These are phyloP conservation scores for Coemansia sp. DNA, from an alignment of 192 early-diverging fungal species.

Conservation along the genomic window DNA sequence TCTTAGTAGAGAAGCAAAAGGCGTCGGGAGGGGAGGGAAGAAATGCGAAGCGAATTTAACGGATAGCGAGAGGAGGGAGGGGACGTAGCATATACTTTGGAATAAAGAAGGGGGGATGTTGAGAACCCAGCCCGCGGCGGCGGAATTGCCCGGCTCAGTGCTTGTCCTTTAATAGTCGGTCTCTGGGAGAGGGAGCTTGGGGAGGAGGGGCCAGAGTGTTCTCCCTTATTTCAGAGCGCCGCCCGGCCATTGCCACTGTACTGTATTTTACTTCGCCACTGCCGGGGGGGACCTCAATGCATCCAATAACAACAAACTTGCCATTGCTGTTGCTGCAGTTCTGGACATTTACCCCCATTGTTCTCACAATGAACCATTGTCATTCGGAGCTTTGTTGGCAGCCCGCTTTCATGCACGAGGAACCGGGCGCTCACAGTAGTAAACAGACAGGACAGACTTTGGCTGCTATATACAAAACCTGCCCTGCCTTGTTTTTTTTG, in stretches of 20 bases:
- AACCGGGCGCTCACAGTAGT: not conserved
- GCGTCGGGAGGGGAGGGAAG: not conserved
- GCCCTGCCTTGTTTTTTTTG: not conserved
- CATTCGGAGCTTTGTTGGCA: not conserved
- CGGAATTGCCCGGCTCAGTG: not conserved
- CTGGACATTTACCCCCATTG: not conserved
- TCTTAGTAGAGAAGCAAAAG: not conserved
- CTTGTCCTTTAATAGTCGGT: slow-evolving; percentile 6
- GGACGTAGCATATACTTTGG: slow-evolving; percentile 5
- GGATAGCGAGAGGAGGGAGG: slow-evolving; percentile 10
- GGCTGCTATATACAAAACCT: not conserved
- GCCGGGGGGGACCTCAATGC: slow-evolving; percentile 3
- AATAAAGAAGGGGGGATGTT: slow-evolving; percentile 5
- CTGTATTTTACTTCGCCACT: slow-evolving; percentile 3
- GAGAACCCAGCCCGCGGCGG: not conserved
- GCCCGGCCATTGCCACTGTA: not conserved
- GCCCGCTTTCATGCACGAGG: not conserved
- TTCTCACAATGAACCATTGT: not conserved
- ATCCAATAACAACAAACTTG: slow-evolving; percentile 1
- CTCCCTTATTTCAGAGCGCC: not conserved
- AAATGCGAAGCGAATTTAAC: slow-evolving; percentile 8
- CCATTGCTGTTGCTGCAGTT: not conserved
- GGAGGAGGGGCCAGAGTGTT: not conserved
- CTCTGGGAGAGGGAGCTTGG: slow-evolving; percentile 3
- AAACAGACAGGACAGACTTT: not conserved